phyloP scores from a whole-genome alignment of 352 stramenopile species.

The Halophytophthora polymorphica region DNA sequence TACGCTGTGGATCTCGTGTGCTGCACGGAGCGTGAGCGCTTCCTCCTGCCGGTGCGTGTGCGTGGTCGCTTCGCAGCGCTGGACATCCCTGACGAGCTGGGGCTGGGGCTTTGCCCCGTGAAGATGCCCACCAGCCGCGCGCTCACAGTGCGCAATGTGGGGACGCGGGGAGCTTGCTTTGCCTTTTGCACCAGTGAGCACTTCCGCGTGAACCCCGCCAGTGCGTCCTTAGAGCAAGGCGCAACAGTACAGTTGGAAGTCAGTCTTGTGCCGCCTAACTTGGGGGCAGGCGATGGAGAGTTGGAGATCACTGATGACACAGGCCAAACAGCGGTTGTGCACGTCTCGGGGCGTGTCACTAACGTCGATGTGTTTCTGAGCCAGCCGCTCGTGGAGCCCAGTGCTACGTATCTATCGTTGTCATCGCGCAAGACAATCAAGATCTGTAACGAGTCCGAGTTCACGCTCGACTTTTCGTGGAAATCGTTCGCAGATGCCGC shows the following conservation, averaged over 20 bases:
- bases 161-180: constrained; percentile 74
- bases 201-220: constrained; percentile 64
- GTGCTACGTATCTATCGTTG: constrained; percentile 91
- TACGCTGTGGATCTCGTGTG: constrained; percentile 91
- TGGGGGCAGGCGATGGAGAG: constrained; percentile 56
- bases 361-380: constrained; percentile 92
- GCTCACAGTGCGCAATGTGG: constrained; percentile 90
- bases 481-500: constrained; percentile 79
- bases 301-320: constrained; percentile 82
- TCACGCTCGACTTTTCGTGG: constrained; percentile 91
- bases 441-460: constrained; percentile 92
- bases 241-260: constrained; percentile 82
- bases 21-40: constrained; percentile 93
- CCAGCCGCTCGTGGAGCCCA: constrained; percentile 77
- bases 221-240: constrained; percentile 60
- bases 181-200: constrained; percentile 55
- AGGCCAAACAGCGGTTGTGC: constrained; percentile 70
- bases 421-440: constrained; percentile 87
- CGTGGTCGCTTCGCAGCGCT: constrained; percentile 82
- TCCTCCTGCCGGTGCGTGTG: constrained; percentile 88
- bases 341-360: constrained; percentile 63
- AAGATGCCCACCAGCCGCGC: constrained; percentile 79
- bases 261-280: constrained; percentile 32
- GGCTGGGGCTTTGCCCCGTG: constrained; percentile 85
- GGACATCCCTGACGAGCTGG: constrained; percentile 88